These are phyloP conservation scores for Cryptosporidium felis DNA, from an alignment of 169 alveolate genomes.

Conservation along the genomic window DNA sequence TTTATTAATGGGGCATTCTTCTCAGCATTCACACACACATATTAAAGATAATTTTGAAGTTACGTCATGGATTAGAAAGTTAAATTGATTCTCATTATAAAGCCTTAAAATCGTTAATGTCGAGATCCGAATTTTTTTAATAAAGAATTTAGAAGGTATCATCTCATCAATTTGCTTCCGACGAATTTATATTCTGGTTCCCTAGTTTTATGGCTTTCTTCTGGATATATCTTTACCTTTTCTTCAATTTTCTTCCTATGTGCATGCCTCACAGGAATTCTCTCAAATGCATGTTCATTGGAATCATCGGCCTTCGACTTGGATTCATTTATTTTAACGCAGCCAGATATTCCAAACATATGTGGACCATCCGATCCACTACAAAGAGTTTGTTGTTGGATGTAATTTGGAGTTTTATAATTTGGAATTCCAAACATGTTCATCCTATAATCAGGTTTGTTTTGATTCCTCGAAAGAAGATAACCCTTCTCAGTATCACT, in stretches of 20 bases:
- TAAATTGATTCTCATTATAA: too few relatives aligned
- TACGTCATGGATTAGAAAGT: too few relatives aligned
- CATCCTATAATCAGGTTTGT: constrained; percentile 38
- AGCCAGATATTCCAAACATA: constrained; percentile 39
- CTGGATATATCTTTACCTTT: background rate
- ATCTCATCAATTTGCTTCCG: background rate
- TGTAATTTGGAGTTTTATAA: constrained; percentile 50
- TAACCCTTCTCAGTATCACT: constrained; percentile 19
- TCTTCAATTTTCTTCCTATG: constrained; percentile 11
- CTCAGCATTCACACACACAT: background rate
- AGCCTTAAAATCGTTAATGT: too few relatives aligned
- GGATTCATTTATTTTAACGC: background rate
- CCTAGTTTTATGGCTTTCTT: background rate
- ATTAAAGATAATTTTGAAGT: too few relatives aligned
- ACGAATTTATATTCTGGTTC: background rate
- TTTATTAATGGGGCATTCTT: background rate
- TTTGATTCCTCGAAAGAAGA: constrained; percentile 5
- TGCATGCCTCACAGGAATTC: background rate
- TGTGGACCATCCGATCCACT: constrained; percentile 65
- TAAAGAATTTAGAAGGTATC: too few relatives aligned
- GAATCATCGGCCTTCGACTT: too few relatives aligned
- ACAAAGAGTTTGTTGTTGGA: constrained; percentile 29
- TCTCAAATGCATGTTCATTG: background rate
- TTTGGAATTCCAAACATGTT: constrained; percentile 16
- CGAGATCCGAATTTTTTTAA: too few relatives aligned